These are phyloP conservation scores for Dacryopinax primogenitus DNA, from an alignment of 768 basidiomycete genomes.

Conservation along the genomic window DNA sequence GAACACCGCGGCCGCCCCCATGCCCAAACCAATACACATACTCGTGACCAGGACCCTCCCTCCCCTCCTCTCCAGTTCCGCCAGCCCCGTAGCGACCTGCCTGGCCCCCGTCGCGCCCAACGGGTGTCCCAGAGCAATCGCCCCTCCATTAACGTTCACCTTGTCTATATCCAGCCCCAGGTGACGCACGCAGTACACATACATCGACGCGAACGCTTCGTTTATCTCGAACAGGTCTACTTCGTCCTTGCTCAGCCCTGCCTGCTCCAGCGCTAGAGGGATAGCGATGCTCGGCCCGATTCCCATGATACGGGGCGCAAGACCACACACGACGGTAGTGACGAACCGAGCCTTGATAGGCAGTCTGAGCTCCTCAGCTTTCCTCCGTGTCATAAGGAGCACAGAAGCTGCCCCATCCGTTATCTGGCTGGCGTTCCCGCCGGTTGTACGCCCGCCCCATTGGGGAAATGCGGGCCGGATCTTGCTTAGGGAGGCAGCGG, in stretches of 20 bases:
- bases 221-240: constrained; percentile 86
- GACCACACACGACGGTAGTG: constrained; percentile 55
- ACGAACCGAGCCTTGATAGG: constrained; percentile 65
- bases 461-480: constrained; percentile 70
- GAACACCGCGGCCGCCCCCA: constrained; percentile 78
- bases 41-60: constrained; percentile 65
- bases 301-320: constrained; percentile 76
- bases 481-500: constrained; percentile 47
- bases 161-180: constrained; percentile 50
- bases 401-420: constrained; percentile 77
- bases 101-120: constrained; percentile 60
- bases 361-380: constrained; percentile 63
- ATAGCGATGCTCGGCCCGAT: constrained; percentile 78
- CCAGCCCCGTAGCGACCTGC: constrained; percentile 73
- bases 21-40: constrained; percentile 74
- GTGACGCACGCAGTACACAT: constrained; percentile 54
- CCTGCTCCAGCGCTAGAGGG: constrained; percentile 54
- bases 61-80: constrained; percentile 26
- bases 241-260: constrained; percentile 52
- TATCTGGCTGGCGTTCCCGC: constrained; percentile 75
- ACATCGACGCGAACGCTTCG: constrained; percentile 81
- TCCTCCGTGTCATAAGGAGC: constrained; percentile 63
- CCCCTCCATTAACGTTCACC: constrained; percentile 83
- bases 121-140: constrained; percentile 59
- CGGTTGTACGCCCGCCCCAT: constrained; percentile 65